Percentiles rank a stretch among this genome's conserved stretches.
Conservation (phyloP, 2,329 filamentous ascomycete species). For the Drechslera avenae region DNA sequence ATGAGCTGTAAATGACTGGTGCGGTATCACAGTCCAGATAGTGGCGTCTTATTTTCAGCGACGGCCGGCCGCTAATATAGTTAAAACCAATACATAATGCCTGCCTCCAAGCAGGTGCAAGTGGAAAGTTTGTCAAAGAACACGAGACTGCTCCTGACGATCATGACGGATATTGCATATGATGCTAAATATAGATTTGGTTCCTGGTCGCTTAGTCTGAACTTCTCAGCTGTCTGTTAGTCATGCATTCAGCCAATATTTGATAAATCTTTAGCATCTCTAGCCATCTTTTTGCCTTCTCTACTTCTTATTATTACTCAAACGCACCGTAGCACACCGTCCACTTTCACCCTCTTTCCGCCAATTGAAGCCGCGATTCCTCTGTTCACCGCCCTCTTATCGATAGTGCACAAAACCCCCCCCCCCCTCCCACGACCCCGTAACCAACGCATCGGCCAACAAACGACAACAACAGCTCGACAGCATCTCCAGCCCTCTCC, state of each 20-base stretch:
- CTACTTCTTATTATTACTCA: not conserved
- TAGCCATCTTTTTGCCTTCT: too few relatives aligned
- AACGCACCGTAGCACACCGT: not conserved
- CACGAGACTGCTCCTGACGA: conserved; percentile 6
- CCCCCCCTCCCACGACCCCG: conserved; percentile 11
- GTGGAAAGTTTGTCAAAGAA: not conserved
- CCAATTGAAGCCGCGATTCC: not conserved
- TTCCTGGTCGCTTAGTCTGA: conserved; percentile 1
- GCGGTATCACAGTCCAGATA: too few relatives aligned
- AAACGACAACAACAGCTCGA: not conserved
- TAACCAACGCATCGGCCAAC: not conserved
- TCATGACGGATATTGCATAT: not conserved
- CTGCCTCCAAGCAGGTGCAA: too few relatives aligned
- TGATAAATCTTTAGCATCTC: too few relatives aligned
- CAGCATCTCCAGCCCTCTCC: not conserved
- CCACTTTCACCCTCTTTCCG: not conserved
- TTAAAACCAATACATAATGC: too few relatives aligned
- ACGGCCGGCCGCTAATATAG: too few relatives aligned
- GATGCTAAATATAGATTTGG: conserved; percentile 16
- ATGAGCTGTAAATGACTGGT: too few relatives aligned
- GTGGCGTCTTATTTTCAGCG: too few relatives aligned
- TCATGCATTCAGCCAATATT: not conserved
- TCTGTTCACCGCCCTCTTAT: conserved; percentile 32
- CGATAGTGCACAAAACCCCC: conserved; percentile 23
- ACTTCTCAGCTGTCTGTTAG: conserved; percentile 1